These are phyloP conservation scores for Russula olivacea DNA, from an alignment of 768 basidiomycete species.

Conservation along the genomic window DNA sequence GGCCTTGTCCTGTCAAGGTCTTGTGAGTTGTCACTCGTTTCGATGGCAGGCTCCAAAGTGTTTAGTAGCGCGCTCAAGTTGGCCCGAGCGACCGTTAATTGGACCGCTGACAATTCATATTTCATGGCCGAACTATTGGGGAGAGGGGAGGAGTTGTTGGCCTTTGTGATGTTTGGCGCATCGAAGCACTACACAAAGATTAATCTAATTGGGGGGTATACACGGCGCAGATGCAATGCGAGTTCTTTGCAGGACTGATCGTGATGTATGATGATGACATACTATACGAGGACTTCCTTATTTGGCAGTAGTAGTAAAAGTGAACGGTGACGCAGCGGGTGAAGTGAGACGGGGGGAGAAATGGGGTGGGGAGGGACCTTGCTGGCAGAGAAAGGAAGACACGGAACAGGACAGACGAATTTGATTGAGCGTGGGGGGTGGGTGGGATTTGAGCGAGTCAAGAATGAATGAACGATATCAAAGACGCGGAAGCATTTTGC, in stretches of 20 bases:
- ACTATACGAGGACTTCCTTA: constrained; percentile 4
- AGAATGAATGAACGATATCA: constrained; percentile 5
- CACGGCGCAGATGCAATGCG: constrained; percentile 4
- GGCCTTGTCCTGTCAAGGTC: constrained; percentile 21
- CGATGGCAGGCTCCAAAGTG: neutral
- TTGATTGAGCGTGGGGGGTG: constrained; percentile 11
- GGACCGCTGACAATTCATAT: constrained; percentile 8
- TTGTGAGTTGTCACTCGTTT: constrained; percentile 9
- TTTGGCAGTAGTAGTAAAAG: neutral
- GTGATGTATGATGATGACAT: neutral
- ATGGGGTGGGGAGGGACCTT: neutral
- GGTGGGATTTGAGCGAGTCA: neutral
- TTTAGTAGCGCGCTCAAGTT: neutral
- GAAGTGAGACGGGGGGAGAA: neutral
- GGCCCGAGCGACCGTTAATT: neutral
- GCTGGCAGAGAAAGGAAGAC: constrained; percentile 18
- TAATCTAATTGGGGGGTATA: constrained; percentile 12
- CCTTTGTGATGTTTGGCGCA: constrained; percentile 3
- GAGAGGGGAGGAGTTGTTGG: neutral
- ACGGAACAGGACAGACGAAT: constrained; percentile 9
- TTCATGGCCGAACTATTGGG: neutral
- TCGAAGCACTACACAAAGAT: constrained; percentile 14
- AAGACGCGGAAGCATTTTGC: constrained; percentile 15
- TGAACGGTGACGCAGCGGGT: constrained; percentile 1
- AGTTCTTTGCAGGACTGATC: neutral